Conservation (phyloP, 331 rosid genomes). For the Stylosanthes scabra region DNA sequence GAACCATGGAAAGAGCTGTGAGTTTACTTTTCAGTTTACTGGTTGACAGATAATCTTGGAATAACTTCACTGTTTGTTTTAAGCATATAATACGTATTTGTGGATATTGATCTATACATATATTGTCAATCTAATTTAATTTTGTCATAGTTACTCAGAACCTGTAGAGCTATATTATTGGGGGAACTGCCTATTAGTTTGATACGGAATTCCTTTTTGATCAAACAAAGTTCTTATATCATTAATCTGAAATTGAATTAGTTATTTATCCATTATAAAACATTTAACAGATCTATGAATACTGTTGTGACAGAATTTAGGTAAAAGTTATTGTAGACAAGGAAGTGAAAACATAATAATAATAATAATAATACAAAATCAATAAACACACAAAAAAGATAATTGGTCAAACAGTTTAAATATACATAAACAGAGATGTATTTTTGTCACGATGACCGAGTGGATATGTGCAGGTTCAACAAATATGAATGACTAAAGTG, state of each 20-base stretch:
- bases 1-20: constrained; percentile 57
- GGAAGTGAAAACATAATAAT: constrained; percentile 27
- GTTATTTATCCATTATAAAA: constrained; percentile 24
- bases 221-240: constrained; percentile 26
- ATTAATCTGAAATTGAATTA: constrained; percentile 23
- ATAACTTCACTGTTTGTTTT: constrained; percentile 3
- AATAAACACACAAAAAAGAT: constrained; percentile 22
- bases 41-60: constrained; percentile 3
- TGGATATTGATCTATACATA: neutral
- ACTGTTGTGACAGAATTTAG: constrained; percentile 10
- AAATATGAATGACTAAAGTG: constrained; percentile 52
- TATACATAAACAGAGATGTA: constrained; percentile 37
- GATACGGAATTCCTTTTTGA: constrained; percentile 22
- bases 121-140: constrained; percentile 1
- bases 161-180: neutral
- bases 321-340: constrained; percentile 6
- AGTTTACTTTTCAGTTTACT: constrained; percentile 25
- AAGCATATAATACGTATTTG: neutral
- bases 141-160: neutral
- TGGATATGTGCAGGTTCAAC: constrained; percentile 60
- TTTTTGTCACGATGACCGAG: constrained; percentile 54
- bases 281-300: constrained; percentile 17
- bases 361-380: constrained; percentile 24
- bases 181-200: constrained; percentile 6
- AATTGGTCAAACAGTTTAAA: constrained; percentile 15